Evolutionary conservation across 805 yeast genomes (phyloP).

Genomic region (Saturnispora serradocipensis): DNA sequence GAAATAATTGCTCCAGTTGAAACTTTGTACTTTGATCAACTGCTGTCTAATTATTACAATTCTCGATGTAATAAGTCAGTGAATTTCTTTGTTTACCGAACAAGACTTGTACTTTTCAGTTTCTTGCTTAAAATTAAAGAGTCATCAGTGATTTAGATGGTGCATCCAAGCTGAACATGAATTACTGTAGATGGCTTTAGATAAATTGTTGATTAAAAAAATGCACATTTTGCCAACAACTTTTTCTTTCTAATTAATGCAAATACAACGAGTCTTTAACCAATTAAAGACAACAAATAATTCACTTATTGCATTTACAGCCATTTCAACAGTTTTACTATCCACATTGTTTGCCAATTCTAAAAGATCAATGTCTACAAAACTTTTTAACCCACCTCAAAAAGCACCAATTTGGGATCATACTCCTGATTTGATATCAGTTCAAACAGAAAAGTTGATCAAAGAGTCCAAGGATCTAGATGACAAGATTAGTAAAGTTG

Average conservation of each 20-base stretch:
- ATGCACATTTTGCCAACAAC: background rate
- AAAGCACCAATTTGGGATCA: constrained; percentile 49
- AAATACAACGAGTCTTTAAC: background rate
- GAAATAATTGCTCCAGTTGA: background rate
- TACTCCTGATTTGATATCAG: constrained; percentile 40
- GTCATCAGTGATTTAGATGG: too few species aligned
- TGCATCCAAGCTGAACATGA: too few species aligned
- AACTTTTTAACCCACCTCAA: constrained; percentile 24
- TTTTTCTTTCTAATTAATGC: background rate
- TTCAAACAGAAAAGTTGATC: constrained; percentile 37
- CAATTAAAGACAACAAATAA: background rate
- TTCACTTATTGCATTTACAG: background rate
- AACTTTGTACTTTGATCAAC: background rate
- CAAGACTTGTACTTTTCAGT: too few species aligned
- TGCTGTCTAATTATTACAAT: too few species aligned
- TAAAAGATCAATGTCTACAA: background rate
- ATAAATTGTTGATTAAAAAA: background rate
- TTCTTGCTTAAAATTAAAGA: too few species aligned
- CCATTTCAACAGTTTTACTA: background rate
- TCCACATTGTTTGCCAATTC: background rate
- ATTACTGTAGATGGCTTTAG: background rate
- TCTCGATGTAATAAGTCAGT: background rate
- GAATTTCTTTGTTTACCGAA: too few species aligned
- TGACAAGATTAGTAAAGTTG: constrained; percentile 40
- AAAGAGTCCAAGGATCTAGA: constrained; percentile 35